Percentiles rank a stretch among this genome's conserved stretches.
phyloP scores from a whole-genome alignment of 371 early-diverging fungal species.

The Apophysomyces elegans region DNA sequence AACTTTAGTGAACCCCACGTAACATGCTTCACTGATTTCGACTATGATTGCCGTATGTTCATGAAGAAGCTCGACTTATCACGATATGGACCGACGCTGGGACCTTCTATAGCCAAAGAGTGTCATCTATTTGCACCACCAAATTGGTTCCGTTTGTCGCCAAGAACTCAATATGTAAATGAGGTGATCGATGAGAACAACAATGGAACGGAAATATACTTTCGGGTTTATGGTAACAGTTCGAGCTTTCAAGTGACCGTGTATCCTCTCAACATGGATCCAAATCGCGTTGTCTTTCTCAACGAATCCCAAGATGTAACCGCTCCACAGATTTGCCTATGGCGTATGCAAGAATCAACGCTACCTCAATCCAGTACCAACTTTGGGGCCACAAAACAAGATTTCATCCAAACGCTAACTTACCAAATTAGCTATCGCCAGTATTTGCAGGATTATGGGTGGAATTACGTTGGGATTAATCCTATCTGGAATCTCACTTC shows the following conservation, averaged over 20 bases:
- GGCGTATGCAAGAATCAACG: not conserved
- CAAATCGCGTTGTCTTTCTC: conserved; percentile 41
- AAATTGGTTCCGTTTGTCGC: conserved; percentile 31
- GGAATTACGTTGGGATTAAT: conserved; percentile 56
- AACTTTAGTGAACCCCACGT: conserved; percentile 30
- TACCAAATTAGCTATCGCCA: conserved; percentile 28
- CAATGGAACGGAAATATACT: conserved; percentile 43
- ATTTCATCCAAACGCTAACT: not conserved
- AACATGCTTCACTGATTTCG: conserved; percentile 44
- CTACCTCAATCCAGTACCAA: not conserved
- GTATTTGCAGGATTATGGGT: conserved; percentile 43
- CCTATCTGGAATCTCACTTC: conserved; percentile 49
- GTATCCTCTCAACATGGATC: conserved; percentile 50
- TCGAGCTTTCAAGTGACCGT: conserved; percentile 41
- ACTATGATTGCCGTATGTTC: conserved; percentile 34
- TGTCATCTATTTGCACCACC: conserved; percentile 46
- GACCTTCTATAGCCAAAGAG: conserved; percentile 33
- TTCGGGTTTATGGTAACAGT: conserved; percentile 39
- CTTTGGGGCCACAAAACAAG: not conserved
- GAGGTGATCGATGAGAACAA: conserved; percentile 39
- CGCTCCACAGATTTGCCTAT: not conserved
- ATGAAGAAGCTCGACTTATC: conserved; percentile 36
- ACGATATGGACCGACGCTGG: conserved; percentile 35
- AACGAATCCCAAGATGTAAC: conserved; percentile 12
- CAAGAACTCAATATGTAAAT: conserved; percentile 14